A percentile compares a stretch with the other conserved stretches of the same genome.
phyloP scores from a whole-genome alignment of 2,329 filamentous ascomycete species.

The Seiridium cupressi region DNA sequence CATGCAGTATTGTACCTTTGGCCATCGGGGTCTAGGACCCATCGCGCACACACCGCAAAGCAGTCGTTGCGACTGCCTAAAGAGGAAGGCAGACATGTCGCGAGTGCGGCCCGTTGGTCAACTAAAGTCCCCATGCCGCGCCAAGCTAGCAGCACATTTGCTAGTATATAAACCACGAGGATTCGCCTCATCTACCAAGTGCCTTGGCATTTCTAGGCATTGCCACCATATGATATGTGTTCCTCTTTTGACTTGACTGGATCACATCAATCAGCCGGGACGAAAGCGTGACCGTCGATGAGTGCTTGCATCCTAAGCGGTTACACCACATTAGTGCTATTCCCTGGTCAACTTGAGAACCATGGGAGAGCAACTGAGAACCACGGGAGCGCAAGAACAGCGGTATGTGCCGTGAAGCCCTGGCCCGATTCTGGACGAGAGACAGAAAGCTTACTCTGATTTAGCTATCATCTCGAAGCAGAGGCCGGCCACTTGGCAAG shows the following conservation, averaged over 20 bases:
- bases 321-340: not conserved
- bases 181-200: not conserved
- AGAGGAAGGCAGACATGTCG: not conserved
- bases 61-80: not conserved
- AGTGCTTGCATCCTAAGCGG: not conserved
- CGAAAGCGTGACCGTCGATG: not conserved
- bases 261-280: not conserved
- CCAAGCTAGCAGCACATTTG: not conserved
- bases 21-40: not conserved
- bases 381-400: not conserved
- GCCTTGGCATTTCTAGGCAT: constrained; percentile 6
- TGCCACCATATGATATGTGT: constrained; percentile 3
- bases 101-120: not conserved
- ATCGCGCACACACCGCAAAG: not conserved
- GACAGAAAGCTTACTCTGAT: not conserved
- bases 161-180: constrained; percentile 2
- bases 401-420: not conserved
- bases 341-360: not conserved
- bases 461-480: not conserved
- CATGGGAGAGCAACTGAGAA: not conserved
- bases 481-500: no score
- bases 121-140: not conserved
- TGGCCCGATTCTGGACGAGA: not conserved
- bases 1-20: not conserved
- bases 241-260: not conserved